Base-by-base conservation (phyloP, 768 basidiomycete species). In the Cubamyces sp. region DNA sequence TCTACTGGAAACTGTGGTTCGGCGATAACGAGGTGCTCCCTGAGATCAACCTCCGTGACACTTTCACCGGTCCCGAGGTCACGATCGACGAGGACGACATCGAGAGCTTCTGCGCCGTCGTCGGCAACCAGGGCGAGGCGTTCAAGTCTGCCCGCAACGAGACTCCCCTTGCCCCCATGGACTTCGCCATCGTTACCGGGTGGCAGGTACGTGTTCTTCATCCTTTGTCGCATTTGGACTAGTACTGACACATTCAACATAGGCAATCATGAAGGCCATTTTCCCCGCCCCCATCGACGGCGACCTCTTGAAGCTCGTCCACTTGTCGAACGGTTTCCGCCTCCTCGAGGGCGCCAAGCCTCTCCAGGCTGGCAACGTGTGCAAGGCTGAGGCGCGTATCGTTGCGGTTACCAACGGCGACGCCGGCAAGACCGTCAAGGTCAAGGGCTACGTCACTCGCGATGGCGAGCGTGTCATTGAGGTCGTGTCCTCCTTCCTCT, bases 241-340 rank as follows among this genome's bases (percentile, higher is more conserved):
- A 49, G 37, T 57, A 43, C 15, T 25, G 18, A 42, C n/a, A 55
- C 66, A n/a, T 37, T 55, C 42, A 61, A 62, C 57, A 0, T 67
- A 96, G 94, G 92, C 96, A n/a, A 98, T 99, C 76, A 99, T 98
- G 91, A 94, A 92, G 74, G 87, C 95, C 0, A 96, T 98, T 76
- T 99, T 99, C 87, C 97, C 97, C 6, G 73, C 82, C 14, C 76
- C 85, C 12, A 93, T 99, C 71, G 92, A 98, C 65, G 97, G 96
- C 1, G 96, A 99, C 74, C 78, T 98, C 16, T 81, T 98, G 68
- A 96, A 94, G 75, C 88, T 98, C 37, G 96, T 98, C 48, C 97
- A 99, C 72, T 85, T 99, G 16, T 95, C 95, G 8, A 99, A 99
- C 73, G 95, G 94, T 46, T 99, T 99, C 88, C 87, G 87, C 57